phyloP scores from a whole-genome alignment of 2,329 filamentous ascomycete genomes.

The Oidium heveae region DNA sequence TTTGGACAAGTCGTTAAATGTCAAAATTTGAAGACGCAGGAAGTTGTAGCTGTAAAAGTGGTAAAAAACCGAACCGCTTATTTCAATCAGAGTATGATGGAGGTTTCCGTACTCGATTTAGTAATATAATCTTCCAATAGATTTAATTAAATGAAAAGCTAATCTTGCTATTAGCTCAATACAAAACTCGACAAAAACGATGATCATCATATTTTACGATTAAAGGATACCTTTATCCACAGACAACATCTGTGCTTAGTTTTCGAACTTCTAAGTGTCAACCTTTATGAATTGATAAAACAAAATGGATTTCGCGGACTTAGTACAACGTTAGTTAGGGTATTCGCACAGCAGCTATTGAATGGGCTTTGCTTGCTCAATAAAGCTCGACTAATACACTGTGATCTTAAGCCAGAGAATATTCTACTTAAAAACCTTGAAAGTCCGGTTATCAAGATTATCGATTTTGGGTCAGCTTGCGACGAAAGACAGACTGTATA shows the following conservation, averaged over 20 bases:
- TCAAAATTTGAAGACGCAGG: constrained; percentile 92
- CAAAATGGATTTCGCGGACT: constrained; percentile 96
- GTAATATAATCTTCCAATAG: constrained; percentile 24
- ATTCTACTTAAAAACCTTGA: constrained; percentile 95
- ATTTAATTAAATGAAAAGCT: neutral
- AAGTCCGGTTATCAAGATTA: constrained; percentile 98
- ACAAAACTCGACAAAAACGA: constrained; percentile 98
- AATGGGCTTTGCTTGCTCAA: constrained; percentile 81
- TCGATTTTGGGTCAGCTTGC: constrained; percentile 95
- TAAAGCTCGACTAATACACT: constrained; percentile 92
- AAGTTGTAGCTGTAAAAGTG: constrained; percentile 95
- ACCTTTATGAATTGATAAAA: constrained; percentile 95
- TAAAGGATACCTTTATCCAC: constrained; percentile 97
- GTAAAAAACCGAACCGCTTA: constrained; percentile 98
- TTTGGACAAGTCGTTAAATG: constrained; percentile 98
- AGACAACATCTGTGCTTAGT: constrained; percentile 89
- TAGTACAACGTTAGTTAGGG: constrained; percentile 86
- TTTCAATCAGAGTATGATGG: constrained; percentile 99
- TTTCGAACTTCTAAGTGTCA: constrained; percentile 89
- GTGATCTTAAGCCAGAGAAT: constrained; percentile 94
- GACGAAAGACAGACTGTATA: constrained; percentile 97
- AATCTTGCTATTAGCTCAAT: constrained; percentile 39
- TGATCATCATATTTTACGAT: constrained; percentile 77
- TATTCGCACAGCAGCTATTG: constrained; percentile 89
- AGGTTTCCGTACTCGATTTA: constrained; percentile 88